phyloP scores from a whole-genome alignment of 2,329 filamentous ascomycete species.

The Penicillium sp. region DNA sequence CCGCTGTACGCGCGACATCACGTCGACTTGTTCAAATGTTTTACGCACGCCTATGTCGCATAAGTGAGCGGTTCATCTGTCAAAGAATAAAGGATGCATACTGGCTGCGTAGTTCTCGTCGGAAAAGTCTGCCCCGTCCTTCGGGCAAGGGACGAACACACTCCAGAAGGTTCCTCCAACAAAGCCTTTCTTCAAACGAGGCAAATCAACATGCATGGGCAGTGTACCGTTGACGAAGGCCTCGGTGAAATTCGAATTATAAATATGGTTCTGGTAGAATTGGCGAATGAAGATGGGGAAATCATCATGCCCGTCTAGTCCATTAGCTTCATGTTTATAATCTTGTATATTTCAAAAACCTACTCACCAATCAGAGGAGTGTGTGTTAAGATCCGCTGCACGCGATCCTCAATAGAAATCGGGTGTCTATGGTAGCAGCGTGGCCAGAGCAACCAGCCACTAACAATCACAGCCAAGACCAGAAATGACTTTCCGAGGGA shows the following conservation, averaged over 20 bases:
- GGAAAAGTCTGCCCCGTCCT: constrained; percentile 65
- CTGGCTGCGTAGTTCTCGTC: constrained; percentile 64
- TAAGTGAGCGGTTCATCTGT: constrained; percentile 21
- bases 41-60: constrained; percentile 25
- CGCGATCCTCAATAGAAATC: constrained; percentile 34
- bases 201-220: constrained; percentile 68
- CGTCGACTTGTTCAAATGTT: constrained; percentile 36
- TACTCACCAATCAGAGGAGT: constrained; percentile 47
- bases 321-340: not conserved
- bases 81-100: constrained; percentile 30
- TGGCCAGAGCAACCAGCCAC: constrained; percentile 14
- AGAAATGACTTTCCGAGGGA: constrained; percentile 3
- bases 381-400: constrained; percentile 40
- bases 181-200: constrained; percentile 61
- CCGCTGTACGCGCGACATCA: constrained; percentile 32
- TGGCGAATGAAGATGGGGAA: constrained; percentile 66
- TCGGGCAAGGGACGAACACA: constrained; percentile 72
- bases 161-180: constrained; percentile 87
- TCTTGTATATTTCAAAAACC: not conserved
- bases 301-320: constrained; percentile 80
- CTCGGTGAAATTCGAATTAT: constrained; percentile 64
- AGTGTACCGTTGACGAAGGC: constrained; percentile 67
- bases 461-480: constrained; percentile 8
- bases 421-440: constrained; percentile 6
- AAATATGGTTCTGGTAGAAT: constrained; percentile 69